Evolutionary conservation across 208 protist genomes (phyloP), one percentile per base, ranked within the genome.

Genomic region (Wallacemonas sp.): DNA sequence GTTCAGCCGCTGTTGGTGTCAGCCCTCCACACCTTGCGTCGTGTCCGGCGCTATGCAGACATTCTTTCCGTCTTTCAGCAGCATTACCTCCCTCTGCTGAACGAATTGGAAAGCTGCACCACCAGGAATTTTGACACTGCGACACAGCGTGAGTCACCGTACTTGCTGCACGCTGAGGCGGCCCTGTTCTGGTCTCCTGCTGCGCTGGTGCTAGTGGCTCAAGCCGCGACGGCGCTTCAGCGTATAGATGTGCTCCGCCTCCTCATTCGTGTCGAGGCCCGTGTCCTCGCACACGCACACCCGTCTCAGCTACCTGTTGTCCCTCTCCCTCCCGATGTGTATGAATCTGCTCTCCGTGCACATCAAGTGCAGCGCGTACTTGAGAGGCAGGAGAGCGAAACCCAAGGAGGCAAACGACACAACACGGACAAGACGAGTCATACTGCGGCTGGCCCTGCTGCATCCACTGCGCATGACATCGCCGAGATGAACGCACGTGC

Each of bases 181-280:
- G 11, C 9, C 24, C 33, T 45, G 4, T 33, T 34, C 12, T 61
- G 82, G 82, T 72, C 86, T 0, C 42, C 75, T 11, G 41, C 62
- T 2, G 80, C 80, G 14, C 41, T 78, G 27, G 36, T 72, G 26
- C 75, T 83, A 14, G 72, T 90, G 2, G 80, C 86, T 6, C 86
- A 93, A 59, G 80, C 81, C 1, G 83, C 79, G 38, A 69, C 90
- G 55, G 79, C 75, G 41, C 65, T 62, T 21, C 60, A 69, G 9
- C 64, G 88, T 22, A 54, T 86, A 6, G 56, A 59, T 15, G 21
- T 86, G 22, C 83, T 93, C 14, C 68, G 86, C n/a, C 6, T 2
- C 15, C 51, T 58, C 30, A 58, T 58, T 19, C 17, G 4, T 31
- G 24, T 17, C 17, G 51, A 58, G 22, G 51, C 28, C 14, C 36